phyloP scores from a whole-genome alignment of 2,329 filamentous ascomycete species.

The Penicillium sp. region DNA sequence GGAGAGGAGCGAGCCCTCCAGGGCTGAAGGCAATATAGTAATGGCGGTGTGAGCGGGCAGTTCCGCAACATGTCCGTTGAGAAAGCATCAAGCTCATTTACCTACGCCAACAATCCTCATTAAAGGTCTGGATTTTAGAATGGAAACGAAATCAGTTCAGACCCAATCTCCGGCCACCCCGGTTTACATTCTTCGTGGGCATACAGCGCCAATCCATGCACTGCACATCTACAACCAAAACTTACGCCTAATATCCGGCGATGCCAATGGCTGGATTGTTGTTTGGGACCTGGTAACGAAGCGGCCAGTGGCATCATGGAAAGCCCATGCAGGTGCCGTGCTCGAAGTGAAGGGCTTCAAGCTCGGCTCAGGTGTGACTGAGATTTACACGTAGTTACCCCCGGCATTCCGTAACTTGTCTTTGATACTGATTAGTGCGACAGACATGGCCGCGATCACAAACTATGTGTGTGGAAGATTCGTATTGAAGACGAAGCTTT shows the following conservation, averaged over 20 bases:
- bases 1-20: no score
- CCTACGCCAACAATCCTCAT: not conserved
- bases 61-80: not conserved
- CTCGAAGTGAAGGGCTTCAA: slow-evolving; percentile 71
- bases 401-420: not conserved
- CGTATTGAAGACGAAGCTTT: slow-evolving; percentile 57
- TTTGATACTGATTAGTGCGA: slow-evolving; percentile 13
- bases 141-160: slow-evolving; percentile 14
- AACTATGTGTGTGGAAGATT: slow-evolving; percentile 81
- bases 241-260: slow-evolving; percentile 76
- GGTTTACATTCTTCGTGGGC: slow-evolving; percentile 77
- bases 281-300: slow-evolving; percentile 83
- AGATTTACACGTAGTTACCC: slow-evolving; percentile 71
- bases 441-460: slow-evolving; percentile 89
- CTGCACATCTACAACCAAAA: slow-evolving; percentile 73
- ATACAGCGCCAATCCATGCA: slow-evolving; percentile 76
- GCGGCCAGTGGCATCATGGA: slow-evolving; percentile 81
- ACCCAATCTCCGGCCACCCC: slow-evolving; percentile 55
- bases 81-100: not conserved
- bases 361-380: slow-evolving; percentile 47
- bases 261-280: slow-evolving; percentile 86
- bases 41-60: slow-evolving; percentile 12
- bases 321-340: slow-evolving; percentile 75
- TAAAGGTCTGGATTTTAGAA: not conserved
- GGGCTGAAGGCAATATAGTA: not conserved